Base-by-base conservation (phyloP, 2,329 filamentous ascomycete genomes). In the Coleophoma crateriformis region DNA sequence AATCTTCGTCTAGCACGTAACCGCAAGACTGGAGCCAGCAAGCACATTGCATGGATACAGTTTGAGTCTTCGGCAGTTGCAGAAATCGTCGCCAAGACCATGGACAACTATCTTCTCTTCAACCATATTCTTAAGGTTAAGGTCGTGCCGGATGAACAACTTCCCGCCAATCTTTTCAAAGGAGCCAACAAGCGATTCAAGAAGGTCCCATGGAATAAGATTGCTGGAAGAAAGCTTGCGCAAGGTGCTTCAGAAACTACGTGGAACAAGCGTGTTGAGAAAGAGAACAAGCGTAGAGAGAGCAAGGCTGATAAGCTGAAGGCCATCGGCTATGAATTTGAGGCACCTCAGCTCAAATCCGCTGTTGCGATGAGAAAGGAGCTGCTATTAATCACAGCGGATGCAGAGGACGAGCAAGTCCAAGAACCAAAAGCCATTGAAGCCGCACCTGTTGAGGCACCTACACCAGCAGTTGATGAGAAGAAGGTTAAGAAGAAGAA, bases 81-180 rank as follows among this genome's bases (percentile, higher is more conserved):
- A 37, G 86, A 89, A 61, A 90, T 97, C 59, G 92, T 95, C 32
- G 86, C 89, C 45, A 88, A 90, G 72, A 96, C 94, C 19, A 99
- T 99, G 94, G 83, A 96, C 76, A 95, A 91, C 71, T 99, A 99
- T 70, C 82, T 97, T 37, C 79, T 99, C 64, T 97, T 96, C 67
- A 89, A 90, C 6, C 92, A 96, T 67, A 87, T 97, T 54, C 76
- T 99, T 59, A 92, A 95, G 70, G 92, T 91, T 70, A 88, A 89
- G 65, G 74, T 84, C 20, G 79, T 96, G 4, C 82, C 88, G 4
- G 73, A 82, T 50, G 88, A 88, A 53, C 84, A 91, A 64, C 74
- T 96, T 40, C 89, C 95, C 66, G 78, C 84, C 20, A 78, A 89
- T 54, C 74, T 96, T 47, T 97, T 90, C 82, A 90, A 94, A 72